These are phyloP conservation scores for Chrysopogon serrulatus DNA, from an alignment of 176 grass and related monocot genomes.

Conservation along the genomic window DNA sequence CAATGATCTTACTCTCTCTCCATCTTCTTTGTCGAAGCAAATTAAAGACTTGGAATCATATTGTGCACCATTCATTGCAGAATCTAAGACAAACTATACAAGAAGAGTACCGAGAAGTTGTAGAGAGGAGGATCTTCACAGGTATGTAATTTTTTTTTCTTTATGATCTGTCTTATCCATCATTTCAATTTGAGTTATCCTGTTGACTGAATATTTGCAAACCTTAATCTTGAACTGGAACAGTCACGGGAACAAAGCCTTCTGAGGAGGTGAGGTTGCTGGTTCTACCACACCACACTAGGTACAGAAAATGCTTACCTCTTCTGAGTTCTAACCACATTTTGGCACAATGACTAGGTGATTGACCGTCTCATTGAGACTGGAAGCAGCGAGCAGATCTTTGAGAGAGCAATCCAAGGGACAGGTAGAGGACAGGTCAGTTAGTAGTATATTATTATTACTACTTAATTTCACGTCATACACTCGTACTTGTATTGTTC, in stretches of 20 bases:
- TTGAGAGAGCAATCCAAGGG: conserved; percentile 82
- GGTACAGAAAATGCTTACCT: neutral
- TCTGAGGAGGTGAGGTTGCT: conserved; percentile 50
- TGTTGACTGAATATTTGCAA: neutral
- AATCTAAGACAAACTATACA: conserved; percentile 64
- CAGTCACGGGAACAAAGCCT: conserved; percentile 71
- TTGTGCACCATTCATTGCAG: conserved; percentile 17
- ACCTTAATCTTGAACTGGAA: conserved; percentile 21
- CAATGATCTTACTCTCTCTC: neutral
- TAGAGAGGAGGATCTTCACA: conserved; percentile 68
- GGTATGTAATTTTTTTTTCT: neutral
- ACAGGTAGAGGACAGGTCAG: conserved; percentile 76
- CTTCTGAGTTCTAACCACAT: neutral
- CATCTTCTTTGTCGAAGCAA: neutral
- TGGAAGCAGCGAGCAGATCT: conserved; percentile 86
- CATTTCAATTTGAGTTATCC: neutral
- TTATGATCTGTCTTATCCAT: neutral
- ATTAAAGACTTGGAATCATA: neutral
- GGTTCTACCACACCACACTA: neutral
- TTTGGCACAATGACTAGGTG: conserved; percentile 32
- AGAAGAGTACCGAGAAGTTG: conserved; percentile 70
- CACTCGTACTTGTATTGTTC: neutral
- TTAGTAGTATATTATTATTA: neutral
- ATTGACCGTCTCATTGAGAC: conserved; percentile 82
- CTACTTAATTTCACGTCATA: neutral